A percentile compares a stretch with the other conserved stretches of the same genome.
These are phyloP conservation scores for Hanseniaspora lachancei DNA, from an alignment of 805 yeast genomes.

Conservation along the genomic window DNA sequence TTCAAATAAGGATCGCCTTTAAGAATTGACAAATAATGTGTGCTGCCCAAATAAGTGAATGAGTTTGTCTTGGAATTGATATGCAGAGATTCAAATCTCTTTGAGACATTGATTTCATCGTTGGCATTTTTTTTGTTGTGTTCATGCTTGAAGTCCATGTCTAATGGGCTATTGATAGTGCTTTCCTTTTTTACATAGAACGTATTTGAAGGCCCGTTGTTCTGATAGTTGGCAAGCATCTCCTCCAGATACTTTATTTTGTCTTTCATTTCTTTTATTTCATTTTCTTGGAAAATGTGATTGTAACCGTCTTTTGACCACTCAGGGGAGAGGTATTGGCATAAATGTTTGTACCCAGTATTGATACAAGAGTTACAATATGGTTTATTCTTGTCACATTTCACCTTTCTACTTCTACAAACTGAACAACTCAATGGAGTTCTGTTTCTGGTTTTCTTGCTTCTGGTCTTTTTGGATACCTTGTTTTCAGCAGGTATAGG, in stretches of 20 bases:
- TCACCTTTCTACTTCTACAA: slow-evolving; percentile 39
- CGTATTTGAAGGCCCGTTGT: slow-evolving; percentile 13
- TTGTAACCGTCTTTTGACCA: slow-evolving; percentile 44
- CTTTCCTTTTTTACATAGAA: neutral
- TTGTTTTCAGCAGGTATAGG: neutral
- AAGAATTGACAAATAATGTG: slow-evolving; percentile 48
- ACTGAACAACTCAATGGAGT: slow-evolving; percentile 36
- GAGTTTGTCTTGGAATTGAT: slow-evolving; percentile 28
- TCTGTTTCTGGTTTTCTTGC: slow-evolving; percentile 33
- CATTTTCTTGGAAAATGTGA: slow-evolving; percentile 35
- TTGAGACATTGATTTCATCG: slow-evolving; percentile 29
- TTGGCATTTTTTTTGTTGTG: slow-evolving; percentile 17
- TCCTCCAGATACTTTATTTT: slow-evolving; percentile 42
- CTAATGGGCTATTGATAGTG: neutral
- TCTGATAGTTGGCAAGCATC: slow-evolving; percentile 28
- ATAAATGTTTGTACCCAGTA: slow-evolving; percentile 45
- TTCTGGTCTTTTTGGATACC: neutral
- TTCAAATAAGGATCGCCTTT: slow-evolving; percentile 46
- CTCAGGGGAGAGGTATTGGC: slow-evolving; percentile 45
- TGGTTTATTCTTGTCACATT: slow-evolving; percentile 40
- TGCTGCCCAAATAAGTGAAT: slow-evolving; percentile 36
- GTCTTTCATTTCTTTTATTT: slow-evolving; percentile 40
- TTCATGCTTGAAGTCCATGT: neutral
- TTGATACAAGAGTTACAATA: slow-evolving; percentile 44
- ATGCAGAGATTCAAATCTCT: slow-evolving; percentile 35